Conservation (phyloP, 2,329 filamentous ascomycete species). For the Cladosporium halotolerans region DNA sequence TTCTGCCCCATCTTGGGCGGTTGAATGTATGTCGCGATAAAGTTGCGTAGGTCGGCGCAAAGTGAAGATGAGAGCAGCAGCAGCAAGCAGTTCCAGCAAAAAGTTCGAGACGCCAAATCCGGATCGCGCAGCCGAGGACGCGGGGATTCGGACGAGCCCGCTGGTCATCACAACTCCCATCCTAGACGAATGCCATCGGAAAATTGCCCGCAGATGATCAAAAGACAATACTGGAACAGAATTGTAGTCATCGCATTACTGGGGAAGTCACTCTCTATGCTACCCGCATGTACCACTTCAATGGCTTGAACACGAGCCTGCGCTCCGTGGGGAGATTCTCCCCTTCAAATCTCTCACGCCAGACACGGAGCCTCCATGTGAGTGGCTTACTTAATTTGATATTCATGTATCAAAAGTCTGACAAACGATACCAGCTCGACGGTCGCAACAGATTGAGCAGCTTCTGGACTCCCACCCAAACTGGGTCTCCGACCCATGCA, state of each 20-base stretch:
- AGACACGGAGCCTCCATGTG: conserved; percentile 6
- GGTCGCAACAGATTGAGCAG: conserved; percentile 59
- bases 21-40: too few species aligned
- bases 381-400: not conserved
- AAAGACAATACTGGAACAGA: too few species aligned
- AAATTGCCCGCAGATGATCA: not conserved
- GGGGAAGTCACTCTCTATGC: not conserved
- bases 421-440: conserved; percentile 43
- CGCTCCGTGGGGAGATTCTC: not conserved
- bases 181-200: too few species aligned
- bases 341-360: not conserved
- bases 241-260: too few species aligned
- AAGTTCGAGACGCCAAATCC: not conserved
- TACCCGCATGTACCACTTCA: conserved; percentile 4
- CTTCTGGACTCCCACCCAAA: conserved; percentile 67
- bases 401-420: not conserved
- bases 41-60: conserved; percentile 5
- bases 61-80: not conserved
- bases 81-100: conserved; percentile 2
- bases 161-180: too few species aligned
- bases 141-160: too few species aligned
- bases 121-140: too few species aligned
- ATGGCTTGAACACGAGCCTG: conserved; percentile 2
- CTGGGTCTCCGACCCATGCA: conserved; percentile 45
- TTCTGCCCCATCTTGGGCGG: conserved; percentile 30